Percentiles rank a stretch among this genome's conserved stretches.
Conservation (phyloP, 2,329 filamentous ascomycete genomes). For the Hypoxylon sp. region DNA sequence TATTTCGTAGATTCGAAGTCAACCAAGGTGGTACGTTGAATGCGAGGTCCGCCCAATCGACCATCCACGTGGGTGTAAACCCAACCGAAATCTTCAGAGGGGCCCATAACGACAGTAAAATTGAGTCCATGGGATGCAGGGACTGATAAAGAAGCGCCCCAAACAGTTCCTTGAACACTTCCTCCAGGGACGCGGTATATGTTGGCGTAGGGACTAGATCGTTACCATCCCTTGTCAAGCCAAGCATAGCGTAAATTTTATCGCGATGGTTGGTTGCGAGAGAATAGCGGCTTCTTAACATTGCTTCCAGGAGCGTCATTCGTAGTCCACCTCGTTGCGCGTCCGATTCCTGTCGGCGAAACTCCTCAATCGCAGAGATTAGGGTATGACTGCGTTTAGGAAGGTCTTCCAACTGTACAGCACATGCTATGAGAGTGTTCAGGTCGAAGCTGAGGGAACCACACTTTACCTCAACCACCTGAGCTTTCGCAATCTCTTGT, state of each 20-base stretch:
- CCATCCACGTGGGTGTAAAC: constrained; percentile 3
- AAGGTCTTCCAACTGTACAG: constrained; percentile 5
- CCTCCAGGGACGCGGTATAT: constrained; percentile 6
- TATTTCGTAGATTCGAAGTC: constrained; percentile 3
- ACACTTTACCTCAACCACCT: constrained; percentile 7
- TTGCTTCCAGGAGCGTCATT: constrained; percentile 12
- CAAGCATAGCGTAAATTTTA: constrained; percentile 17
- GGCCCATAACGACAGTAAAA: constrained; percentile 10
- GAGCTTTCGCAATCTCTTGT: constrained; percentile 18
- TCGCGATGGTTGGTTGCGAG: constrained; percentile 17
- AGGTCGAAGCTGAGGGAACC: constrained; percentile 9
- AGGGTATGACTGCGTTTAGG: constrained; percentile 8
- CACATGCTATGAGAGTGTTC: constrained; percentile 6
- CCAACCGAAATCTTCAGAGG: not conserved
- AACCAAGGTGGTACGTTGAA: constrained; percentile 16
- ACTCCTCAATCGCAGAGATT: constrained; percentile 10
- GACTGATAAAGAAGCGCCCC: constrained; percentile 11
- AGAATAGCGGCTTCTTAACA: constrained; percentile 16
- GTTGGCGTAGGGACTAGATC: constrained; percentile 19
- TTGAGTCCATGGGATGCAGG: constrained; percentile 8
- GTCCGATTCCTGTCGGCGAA: constrained; percentile 9
- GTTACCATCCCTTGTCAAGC: constrained; percentile 11
- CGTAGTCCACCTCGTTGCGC: constrained; percentile 13
- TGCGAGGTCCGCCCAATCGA: constrained; percentile 20
- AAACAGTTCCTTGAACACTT: constrained; percentile 11